Base-by-base conservation (phyloP, 1,284 basidiomycete genomes). In the Sutorius eximius region DNA sequence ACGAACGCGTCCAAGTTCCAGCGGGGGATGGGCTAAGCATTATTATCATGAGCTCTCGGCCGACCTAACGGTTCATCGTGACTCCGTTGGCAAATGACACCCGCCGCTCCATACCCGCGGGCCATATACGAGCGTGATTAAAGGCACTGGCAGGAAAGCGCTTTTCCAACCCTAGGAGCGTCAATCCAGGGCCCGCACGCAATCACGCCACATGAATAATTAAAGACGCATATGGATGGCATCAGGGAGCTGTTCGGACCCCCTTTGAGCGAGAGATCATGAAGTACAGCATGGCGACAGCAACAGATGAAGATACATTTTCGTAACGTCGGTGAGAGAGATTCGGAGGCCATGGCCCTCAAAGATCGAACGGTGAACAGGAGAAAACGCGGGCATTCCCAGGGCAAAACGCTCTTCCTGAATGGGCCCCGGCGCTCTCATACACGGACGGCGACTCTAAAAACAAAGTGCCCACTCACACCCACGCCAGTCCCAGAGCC, bases 281-380 rank as follows among this genome's bases (percentile, higher is more conserved):
- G 40, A 30, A 36, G 32, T 20, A 22, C 30, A 36, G 11, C 33
- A 54, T 18, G 15, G 36, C 16, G 11, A 16, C 34, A 32, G 24
- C 30, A 32, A 56, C 33, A 24, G 22, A 41, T n/a, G 36, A 38
- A 33, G 43, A 18, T n/a, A 32, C 33, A 12, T n/a, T 42, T 34
- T 55, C 60, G 42, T 56, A 22, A 59, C 13, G 8, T 29, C 27
- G 36, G 47, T 59, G n/a, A n/a, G 59, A 48, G 51, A 59, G 32
- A 42, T 24, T 32, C 5, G 4, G 20, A 32, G 1, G n/a, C 8
- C 51, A 38, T 24, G 22, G 40, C 29, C 22, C 30, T 33, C 37
- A 29, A 13, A 15, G n/a, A 27, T 38, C 29, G 22, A 37, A 44
- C 34, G 30, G 24, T 51, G 6, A 38, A 10, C 18, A 32, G 52